Evolutionary conservation across 495 filamentous ascomycete species (phyloP).

Genomic region (Daldinia decipiens): DNA sequence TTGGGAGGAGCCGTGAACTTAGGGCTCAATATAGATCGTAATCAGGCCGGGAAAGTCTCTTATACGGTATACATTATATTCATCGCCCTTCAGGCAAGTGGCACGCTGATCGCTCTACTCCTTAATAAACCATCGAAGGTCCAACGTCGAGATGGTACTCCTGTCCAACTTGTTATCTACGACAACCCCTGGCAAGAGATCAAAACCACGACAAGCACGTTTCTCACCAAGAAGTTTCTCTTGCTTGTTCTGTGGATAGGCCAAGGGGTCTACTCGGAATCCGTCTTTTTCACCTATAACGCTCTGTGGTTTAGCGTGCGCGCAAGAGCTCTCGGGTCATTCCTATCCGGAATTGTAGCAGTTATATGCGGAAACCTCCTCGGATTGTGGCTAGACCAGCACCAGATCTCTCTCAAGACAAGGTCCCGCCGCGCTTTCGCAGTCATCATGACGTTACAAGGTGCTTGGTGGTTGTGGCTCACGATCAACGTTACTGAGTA

Average conservation of each 20-base stretch:
- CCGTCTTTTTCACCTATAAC: conserved; percentile 70
- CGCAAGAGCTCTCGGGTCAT: conserved; percentile 68
- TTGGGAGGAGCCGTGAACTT: conserved; percentile 72
- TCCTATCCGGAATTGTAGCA: conserved; percentile 68
- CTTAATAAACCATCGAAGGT: conserved; percentile 64
- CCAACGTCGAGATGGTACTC: conserved; percentile 64
- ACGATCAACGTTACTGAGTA: conserved; percentile 66
- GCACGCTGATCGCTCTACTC: conserved; percentile 64
- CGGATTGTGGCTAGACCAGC: conserved; percentile 65
- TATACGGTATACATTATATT: conserved; percentile 70
- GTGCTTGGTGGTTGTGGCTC: conserved; percentile 71
- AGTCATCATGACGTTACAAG: conserved; percentile 62
- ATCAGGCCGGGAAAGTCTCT: conserved; percentile 67
- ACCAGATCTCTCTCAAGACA: conserved; percentile 58
- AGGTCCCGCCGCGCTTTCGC: conserved; percentile 55
- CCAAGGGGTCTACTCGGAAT: conserved; percentile 69
- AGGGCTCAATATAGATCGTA: conserved; percentile 64
- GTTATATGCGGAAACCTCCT: conserved; percentile 66
- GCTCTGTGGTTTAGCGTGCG: conserved; percentile 70
- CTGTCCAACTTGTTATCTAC: conserved; percentile 61
- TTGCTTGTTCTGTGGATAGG: conserved; percentile 69
- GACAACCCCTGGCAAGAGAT: conserved; percentile 62
- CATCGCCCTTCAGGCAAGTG: conserved; percentile 68
- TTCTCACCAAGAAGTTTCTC: conserved; percentile 63
- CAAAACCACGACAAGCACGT: conserved; percentile 60